A percentile compares a stretch with the other conserved stretches of the same genome.
Evolutionary conservation across 192 early-diverging fungal genomes (phyloP).

Genomic region (Chytriomyces sp.): DNA sequence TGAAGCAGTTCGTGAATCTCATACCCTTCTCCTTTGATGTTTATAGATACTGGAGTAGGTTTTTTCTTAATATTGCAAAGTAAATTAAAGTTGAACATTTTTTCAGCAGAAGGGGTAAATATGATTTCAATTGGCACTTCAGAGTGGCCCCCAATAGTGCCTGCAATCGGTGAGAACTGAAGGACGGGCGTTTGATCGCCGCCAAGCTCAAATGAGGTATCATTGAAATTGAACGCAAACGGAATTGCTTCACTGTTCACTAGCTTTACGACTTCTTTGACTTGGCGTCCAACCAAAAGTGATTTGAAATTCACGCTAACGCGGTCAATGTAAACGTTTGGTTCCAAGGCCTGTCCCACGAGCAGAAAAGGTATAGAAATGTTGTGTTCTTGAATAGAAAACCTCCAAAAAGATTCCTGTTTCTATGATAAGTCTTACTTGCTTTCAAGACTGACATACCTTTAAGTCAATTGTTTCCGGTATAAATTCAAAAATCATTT

Average conservation of each 20-base stretch:
- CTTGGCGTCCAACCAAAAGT: constrained; percentile 56
- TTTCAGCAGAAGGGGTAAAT: constrained; percentile 57
- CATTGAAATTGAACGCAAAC: constrained; percentile 57
- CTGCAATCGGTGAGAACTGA: constrained; percentile 46
- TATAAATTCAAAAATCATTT: constrained; percentile 59
- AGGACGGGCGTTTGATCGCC: constrained; percentile 45
- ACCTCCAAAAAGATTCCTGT: constrained; percentile 59
- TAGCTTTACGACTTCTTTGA: constrained; percentile 56
- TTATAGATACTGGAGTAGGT: constrained; percentile 58
- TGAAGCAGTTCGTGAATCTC: constrained; percentile 57
- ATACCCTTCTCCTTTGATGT: constrained; percentile 67
- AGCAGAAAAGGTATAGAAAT: constrained; percentile 58
- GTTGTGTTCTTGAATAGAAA: constrained; percentile 47
- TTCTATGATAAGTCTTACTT: neutral
- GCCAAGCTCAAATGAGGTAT: constrained; percentile 51
- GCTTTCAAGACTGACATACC: constrained; percentile 24
- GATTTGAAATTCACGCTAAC: constrained; percentile 62
- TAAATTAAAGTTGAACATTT: constrained; percentile 62
- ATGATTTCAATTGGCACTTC: constrained; percentile 56
- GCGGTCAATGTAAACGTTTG: constrained; percentile 58
- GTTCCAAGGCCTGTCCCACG: constrained; percentile 58
- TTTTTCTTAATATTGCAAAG: constrained; percentile 60
- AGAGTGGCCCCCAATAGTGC: constrained; percentile 45
- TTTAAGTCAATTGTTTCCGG: constrained; percentile 57
- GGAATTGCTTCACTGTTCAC: constrained; percentile 57